These are phyloP conservation scores for Gracilaria caudata DNA, from an alignment of 23 red algal species.

Conservation along the genomic window DNA sequence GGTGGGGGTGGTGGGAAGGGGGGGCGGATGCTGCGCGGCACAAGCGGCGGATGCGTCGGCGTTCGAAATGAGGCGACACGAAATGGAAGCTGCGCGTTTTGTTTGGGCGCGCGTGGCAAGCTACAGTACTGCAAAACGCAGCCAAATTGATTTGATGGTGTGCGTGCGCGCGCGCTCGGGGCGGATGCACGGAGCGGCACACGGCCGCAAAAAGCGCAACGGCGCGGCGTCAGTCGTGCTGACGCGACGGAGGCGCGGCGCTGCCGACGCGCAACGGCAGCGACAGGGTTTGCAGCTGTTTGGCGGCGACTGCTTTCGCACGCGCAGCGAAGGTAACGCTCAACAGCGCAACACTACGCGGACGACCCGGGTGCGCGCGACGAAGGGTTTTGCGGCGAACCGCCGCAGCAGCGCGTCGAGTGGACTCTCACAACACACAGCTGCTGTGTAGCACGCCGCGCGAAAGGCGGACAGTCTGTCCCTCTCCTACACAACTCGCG, in stretches of 20 bases:
- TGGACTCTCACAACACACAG: too few species aligned
- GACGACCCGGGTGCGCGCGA: neutral
- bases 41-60: neutral
- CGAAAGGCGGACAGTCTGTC: too few species aligned
- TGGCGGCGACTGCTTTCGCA: neutral
- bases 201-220: neutral
- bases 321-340: neutral
- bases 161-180: neutral
- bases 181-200: too few species aligned
- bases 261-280: neutral
- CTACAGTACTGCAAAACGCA: neutral
- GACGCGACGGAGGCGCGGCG: neutral
- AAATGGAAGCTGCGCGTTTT: neutral
- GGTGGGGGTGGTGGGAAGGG: neutral
- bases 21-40: neutral
- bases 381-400: constrained; percentile 21
- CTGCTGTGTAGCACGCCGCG: too few species aligned
- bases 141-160: constrained; percentile 8
- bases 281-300: neutral
- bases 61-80: constrained; percentile 32
- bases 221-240: neutral
- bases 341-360: neutral
- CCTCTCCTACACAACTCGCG: too few species aligned
- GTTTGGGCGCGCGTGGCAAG: neutral
- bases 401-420: too few species aligned